Evolutionary conservation across 768 basidiomycete species (phyloP).

Genomic region (Gymnopilus dilepis): DNA sequence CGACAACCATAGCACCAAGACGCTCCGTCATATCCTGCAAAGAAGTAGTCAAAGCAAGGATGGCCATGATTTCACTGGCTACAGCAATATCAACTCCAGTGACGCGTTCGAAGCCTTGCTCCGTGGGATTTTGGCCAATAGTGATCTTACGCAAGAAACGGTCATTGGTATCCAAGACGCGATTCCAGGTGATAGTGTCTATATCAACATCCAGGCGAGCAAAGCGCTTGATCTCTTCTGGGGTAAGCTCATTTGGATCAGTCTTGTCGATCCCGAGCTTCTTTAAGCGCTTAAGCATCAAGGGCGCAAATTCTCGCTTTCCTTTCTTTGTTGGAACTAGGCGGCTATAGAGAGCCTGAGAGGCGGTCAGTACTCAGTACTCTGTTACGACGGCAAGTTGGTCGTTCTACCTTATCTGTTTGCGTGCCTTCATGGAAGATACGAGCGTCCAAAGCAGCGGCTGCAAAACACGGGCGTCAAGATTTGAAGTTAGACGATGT

Average conservation of each 20-base stretch:
- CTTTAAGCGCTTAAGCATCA: constrained; percentile 94
- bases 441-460: constrained; percentile 94
- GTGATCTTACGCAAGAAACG: constrained; percentile 95
- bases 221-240: constrained; percentile 89
- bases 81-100: constrained; percentile 98
- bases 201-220: constrained; percentile 92
- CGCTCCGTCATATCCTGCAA: constrained; percentile 91
- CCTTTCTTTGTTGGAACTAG: constrained; percentile 94
- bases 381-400: not conserved
- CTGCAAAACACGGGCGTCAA: constrained; percentile 40
- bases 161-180: constrained; percentile 96
- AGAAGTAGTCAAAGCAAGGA: constrained; percentile 88
- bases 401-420: constrained; percentile 73
- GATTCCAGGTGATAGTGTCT: constrained; percentile 96
- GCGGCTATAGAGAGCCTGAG: constrained; percentile 88
- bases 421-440: constrained; percentile 98
- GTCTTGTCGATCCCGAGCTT: constrained; percentile 97
- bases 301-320: constrained; percentile 90
- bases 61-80: constrained; percentile 98
- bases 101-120: constrained; percentile 86
- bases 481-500: not conserved
- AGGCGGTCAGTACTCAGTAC: constrained; percentile 45
- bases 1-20: constrained; percentile 97
- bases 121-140: constrained; percentile 88
- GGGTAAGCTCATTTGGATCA: constrained; percentile 88